These are phyloP conservation scores for Chrysanthemum seticuspe DNA, from an alignment of 129 eudicot species.

Conservation along the genomic window DNA sequence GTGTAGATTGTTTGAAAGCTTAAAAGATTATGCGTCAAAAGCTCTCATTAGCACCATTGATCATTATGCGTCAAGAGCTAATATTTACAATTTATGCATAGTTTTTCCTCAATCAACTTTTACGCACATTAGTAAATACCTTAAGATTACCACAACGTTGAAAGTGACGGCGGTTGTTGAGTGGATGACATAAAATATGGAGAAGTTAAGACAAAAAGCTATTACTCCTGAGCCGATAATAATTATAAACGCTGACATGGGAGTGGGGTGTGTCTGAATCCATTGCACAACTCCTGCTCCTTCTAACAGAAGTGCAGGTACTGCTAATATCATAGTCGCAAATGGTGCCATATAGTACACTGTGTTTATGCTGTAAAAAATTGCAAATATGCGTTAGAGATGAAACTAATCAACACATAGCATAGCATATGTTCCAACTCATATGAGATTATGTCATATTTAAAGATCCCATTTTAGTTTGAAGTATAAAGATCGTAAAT, in stretches of 20 bases:
- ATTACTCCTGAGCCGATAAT: constrained; percentile 84
- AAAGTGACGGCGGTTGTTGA: constrained; percentile 96
- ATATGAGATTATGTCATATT: too few relatives aligned
- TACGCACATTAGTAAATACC: constrained; percentile 51
- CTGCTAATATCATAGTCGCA: constrained; percentile 89
- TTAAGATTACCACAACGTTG: constrained; percentile 96
- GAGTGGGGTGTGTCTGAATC: constrained; percentile 53
- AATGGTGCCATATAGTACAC: constrained; percentile 99
- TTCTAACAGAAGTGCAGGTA: constrained; percentile 81
- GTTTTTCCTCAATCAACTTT: too few relatives aligned
- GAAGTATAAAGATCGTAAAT: too few relatives aligned
- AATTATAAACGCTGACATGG: constrained; percentile 53
- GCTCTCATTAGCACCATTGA: too few relatives aligned
- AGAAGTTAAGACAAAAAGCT: constrained; percentile 94
- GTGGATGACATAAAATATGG: constrained; percentile 91
- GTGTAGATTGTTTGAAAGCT: too few relatives aligned
- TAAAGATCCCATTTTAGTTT: too few relatives aligned
- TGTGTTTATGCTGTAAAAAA: constrained; percentile 74
- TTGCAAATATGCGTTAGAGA: constrained; percentile 1
- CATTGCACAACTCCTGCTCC: constrained; percentile 80
- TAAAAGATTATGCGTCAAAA: too few relatives aligned
- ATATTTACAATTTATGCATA: too few relatives aligned
- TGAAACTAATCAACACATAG: too few relatives aligned
- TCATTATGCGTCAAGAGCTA: too few relatives aligned
- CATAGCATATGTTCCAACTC: too few relatives aligned